Conservation (phyloP, 1,139 yeast genomes). For the Blastobotrys buckinghamii region DNA sequence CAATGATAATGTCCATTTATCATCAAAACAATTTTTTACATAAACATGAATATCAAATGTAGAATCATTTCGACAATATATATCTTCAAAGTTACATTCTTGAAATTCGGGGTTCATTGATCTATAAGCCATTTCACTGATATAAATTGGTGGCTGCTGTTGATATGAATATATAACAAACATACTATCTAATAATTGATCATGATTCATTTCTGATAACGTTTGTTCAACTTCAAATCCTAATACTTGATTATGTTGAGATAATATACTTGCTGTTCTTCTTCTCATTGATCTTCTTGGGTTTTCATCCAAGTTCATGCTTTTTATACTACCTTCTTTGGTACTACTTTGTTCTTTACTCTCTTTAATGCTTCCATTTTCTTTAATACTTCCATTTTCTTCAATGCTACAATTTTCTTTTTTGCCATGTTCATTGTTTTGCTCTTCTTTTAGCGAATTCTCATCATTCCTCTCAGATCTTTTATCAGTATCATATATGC, state of each 20-base stretch:
- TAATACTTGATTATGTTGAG: constrained; percentile 1
- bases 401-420: not conserved
- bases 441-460: not conserved
- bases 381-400: not conserved
- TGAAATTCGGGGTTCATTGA: constrained; percentile 35
- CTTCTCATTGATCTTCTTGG: constrained; percentile 3
- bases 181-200: constrained; percentile 34
- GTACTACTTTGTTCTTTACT: not conserved
- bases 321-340: not conserved
- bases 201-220: constrained; percentile 28
- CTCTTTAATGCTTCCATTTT: not conserved
- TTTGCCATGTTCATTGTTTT: not conserved
- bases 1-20: constrained; percentile 15
- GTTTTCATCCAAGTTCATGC: not conserved
- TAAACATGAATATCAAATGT: constrained; percentile 16
- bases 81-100: constrained; percentile 26
- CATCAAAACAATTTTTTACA: constrained; percentile 11
- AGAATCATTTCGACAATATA: constrained; percentile 15
- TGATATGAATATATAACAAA: constrained; percentile 33
- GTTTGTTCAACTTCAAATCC: constrained; percentile 18
- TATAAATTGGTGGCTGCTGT: constrained; percentile 35
- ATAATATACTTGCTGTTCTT: constrained; percentile 1
- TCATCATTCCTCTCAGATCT: too few relatives aligned
- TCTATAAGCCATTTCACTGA: constrained; percentile 36
- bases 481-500: too few relatives aligned